Evolutionary conservation across 2,329 filamentous ascomycete species (phyloP), one percentile per base, ranked within the genome.

Genomic region (Botrytis squamosa): DNA sequence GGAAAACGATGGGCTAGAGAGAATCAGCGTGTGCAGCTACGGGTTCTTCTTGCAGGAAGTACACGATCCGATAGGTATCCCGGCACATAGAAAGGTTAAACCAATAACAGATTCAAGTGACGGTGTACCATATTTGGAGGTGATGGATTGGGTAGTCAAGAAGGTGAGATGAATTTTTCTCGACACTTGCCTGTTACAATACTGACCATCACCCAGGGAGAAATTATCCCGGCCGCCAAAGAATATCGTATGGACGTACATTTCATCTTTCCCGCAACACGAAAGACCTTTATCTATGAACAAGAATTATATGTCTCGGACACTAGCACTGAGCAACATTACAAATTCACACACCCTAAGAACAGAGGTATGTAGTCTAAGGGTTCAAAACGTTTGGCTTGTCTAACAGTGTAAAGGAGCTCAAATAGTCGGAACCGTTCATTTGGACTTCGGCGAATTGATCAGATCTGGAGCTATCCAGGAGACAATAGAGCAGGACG

Each of bases 281-380:
- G n/a, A 22, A 71, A 52, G 36, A 55, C 33, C 2, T 64, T 52
- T 33, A 29, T 71, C 22, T 64, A 42, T 25, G 18, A 49, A 44
- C 69, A 71, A 65, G 44, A 64, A 14, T n/a, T 65, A 22, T 71
- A 65, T 25, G 62, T 65, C n/a, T 71, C 69, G 22, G 59, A 71
- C 59, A 46, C 40, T 52, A 55, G 57, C 29, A 52, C 69, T 16
- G 69, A 71, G 46, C 62, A 46, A 2, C 25, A 71, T 55, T 55
- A 71, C 40, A 64, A 22, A 22, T 20, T 71, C 18, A 10, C 29
- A 52, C 59, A 71, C n/a, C 57, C 57, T 8, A 71, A 71, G 9
- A 71, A 71, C 18, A 33, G 33, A 71, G 69, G 69, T 65, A 29
- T 16, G 40, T n/a, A 64, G 16, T 42, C 38, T 7, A 10, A 59